Evolutionary conservation across 73 alveolate species (phyloP), one percentile per base, ranked within the genome.

Genomic region (Symbiodinium natans): DNA sequence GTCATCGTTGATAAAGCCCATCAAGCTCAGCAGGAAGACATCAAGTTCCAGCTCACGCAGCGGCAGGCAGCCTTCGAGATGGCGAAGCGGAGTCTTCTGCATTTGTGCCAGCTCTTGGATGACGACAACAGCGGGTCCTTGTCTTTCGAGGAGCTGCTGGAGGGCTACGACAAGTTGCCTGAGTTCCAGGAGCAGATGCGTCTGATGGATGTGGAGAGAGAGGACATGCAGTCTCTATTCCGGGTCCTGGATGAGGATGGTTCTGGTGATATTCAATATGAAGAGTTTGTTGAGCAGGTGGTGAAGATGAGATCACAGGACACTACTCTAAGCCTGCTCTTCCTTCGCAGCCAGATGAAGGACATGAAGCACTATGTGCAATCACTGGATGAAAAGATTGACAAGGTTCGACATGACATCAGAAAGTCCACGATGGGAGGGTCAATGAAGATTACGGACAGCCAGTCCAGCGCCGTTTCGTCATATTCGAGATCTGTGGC

Each of bases 131-230:
- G 95, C 41, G 95, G 95, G n/a, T 88, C 36, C 23, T 41, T 88
- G 19, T 88, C 95, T 36, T 41, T 88, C 46, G 95, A 88, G 34
- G 95, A 88, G 73, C 42, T 88, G 95, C 95, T 88, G 74, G 43
- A 9, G 15, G 95, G 95, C 41, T 88, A 88, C 73, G 95, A 88
- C 43, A 48, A 46, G 34, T 42, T 88, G 33, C 95, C 95, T 2
- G 95, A 88, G 34, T 88, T 88, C 73, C 95, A 88, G 33, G 95
- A 88, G 43, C 95, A 88, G 73, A 88, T 88, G 95, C 95, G 95
- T 8, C 48, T 88, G 74, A 88, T 88, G 95, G 95, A 88, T 39
- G 95, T 88, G 73, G 95, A 88, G 73, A 10, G 95, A 86, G 95
- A 88, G 74, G 95, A 88, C 33, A 88, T 88, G 95, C 94, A 86